Evolutionary conservation across 495 filamentous ascomycete species (phyloP), one percentile per base, ranked within the genome.

Genomic region (Hyaloscypha variabilis): DNA sequence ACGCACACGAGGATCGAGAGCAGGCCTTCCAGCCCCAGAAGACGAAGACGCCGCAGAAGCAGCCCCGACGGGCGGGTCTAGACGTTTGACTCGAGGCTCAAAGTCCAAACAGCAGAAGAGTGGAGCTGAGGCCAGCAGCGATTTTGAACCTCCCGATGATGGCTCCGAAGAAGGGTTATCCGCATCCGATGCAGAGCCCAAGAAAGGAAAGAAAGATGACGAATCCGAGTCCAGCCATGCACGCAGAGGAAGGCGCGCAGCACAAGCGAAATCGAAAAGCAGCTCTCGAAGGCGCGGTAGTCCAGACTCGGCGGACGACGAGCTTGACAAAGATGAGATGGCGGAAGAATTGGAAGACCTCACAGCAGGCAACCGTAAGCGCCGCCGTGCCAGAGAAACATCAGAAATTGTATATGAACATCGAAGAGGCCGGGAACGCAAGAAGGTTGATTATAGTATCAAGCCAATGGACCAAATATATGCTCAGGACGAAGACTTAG

Each of bases 101-200:
- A 77, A 62, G 74, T 80, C 63, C 81, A 82, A 62, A 74, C 76
- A 25, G 82, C 83, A 68, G 82, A 89, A 72, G 39, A 83, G 58
- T 84, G 82, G 28, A 65, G 75, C 6, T 74, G 87, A 93, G 64
- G 90, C 90, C 19, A 92, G 89, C 69, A 95, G 91, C 73, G 93
- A 97, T 67, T 97, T 96, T 71, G 92, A 97, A 70, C 92, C 92
- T 8, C 84, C 83, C 8, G 86, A 87, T 57, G 88, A 88, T 34
- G 84, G 78, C 49, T 85, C 85, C 5, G 85, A 81, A 6, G 77
- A 80, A 21, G 70, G 69, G 19, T 65, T 68, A 11, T 81, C 79
- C 0, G 83, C 53, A 10, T 79, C 77, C 17, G 83, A 84, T 46
- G 58, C 17, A 39, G 72, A 71, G 26, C 59, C 69, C 1, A 70